Percentiles rank a stretch among this genome's conserved stretches.
Conservation (phyloP, 345 rosid species). For the Draba incana region DNA sequence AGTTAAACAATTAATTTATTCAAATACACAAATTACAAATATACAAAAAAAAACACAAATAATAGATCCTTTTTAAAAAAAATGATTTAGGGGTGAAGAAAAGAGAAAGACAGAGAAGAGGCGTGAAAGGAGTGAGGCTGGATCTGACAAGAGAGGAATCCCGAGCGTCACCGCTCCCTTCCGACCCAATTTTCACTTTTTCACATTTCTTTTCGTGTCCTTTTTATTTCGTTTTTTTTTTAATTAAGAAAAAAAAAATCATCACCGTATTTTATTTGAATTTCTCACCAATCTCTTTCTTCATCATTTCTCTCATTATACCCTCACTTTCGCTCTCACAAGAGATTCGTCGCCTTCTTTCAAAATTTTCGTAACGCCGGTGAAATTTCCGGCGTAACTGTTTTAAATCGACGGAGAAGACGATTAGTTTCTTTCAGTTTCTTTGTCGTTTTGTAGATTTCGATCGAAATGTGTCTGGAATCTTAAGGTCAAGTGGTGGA, state of each 20-base stretch:
- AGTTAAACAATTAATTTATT: too few species aligned
- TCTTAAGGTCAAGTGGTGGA: neutral
- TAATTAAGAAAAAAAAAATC: neutral
- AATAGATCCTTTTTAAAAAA: too few species aligned
- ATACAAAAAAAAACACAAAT: too few species aligned
- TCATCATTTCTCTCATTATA: neutral
- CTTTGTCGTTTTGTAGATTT: neutral
- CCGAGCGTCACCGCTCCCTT: conserved; percentile 44
- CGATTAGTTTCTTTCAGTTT: neutral
- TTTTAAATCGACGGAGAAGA: neutral
- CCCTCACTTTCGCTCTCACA: conserved; percentile 7
- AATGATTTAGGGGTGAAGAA: too few species aligned
- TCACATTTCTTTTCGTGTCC: conserved; percentile 42
- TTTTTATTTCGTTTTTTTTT: neutral
- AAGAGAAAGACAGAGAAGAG: conserved; percentile 22
- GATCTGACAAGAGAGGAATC: conserved; percentile 38
- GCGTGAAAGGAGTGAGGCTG: conserved; percentile 7
- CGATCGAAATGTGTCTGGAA: conserved; percentile 10
- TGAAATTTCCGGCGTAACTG: neutral
- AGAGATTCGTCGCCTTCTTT: conserved; percentile 22
- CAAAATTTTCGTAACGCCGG: neutral
- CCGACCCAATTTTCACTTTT: conserved; percentile 34
- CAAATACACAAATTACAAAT: too few species aligned
- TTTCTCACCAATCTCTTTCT: conserved; percentile 22
- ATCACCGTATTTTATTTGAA: conserved; percentile 31